Evolutionary conservation across 108 stramenopile species (phyloP), one percentile per base, ranked within the genome.

Genomic region (Fistulifera pelliculosa): DNA sequence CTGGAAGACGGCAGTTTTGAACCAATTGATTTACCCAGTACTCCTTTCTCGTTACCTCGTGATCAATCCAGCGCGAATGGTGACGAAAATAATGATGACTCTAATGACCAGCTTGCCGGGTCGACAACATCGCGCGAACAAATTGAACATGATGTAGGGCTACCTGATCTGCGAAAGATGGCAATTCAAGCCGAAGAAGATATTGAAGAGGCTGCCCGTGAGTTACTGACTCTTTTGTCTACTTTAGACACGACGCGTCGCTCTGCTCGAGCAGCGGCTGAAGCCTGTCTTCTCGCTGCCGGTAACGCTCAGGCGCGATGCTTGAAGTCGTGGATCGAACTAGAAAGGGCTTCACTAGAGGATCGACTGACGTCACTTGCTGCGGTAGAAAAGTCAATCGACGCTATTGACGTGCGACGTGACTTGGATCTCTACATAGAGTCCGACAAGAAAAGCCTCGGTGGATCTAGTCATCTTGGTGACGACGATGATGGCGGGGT

Each of bases 401-500:
- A 73, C 38, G 54, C 68, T 2, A 69, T 89, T 19, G 77, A 84
- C 52, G 79, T 85, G 10, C 74, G 87, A 3, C 56, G 55, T n/a
- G 87, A 89, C 61, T 48, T 89, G 56, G 68, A 81, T 54, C 27
- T 39, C 24, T 89, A 77, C 64, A 85, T 89, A 49, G 41, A 47
- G 25, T 27, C 25, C 17, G 82, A 89, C 26, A 80, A 80, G 52
- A 47, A 28, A 10, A 40, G 66, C 49, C 70, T 56, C 12, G 75
- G 77, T 38, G 77, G 81, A 15, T 52, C 51, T 4, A 69, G 65
- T 41, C 52, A 60, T 27, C 41, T 73, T 21, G 79, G 76, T 21
- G 80, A 88, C n/a, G 69, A 84, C 19, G 87, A 89, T 49, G 83
- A 82, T 73, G 87, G 83, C 2, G 83, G 83, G 13, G 59, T 85